Conservation (phyloP, 2,329 filamentous ascomycete species). For the Drechslerella dactyloides region DNA sequence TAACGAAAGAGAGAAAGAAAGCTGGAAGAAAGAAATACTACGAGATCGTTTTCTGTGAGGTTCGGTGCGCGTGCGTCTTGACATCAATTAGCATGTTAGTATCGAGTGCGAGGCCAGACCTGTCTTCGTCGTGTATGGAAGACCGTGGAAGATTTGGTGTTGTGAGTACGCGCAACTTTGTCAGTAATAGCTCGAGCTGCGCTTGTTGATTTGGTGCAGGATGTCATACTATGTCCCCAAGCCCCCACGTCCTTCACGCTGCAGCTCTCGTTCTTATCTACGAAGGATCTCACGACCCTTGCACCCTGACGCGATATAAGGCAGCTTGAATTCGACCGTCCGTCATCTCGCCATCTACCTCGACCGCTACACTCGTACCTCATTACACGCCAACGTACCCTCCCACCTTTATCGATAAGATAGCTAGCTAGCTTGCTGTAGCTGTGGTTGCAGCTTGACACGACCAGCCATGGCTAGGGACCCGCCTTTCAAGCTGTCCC, state of each 20-base stretch:
- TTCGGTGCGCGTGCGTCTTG: not conserved
- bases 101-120: not conserved
- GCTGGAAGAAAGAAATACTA: slow-evolving; percentile 41
- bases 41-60: slow-evolving; percentile 11
- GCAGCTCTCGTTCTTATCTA: not conserved
- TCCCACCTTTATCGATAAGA: slow-evolving; percentile 43
- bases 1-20: slow-evolving; percentile 27
- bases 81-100: no score
- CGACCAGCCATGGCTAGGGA: slow-evolving; percentile 67
- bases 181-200: not conserved
- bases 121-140: not conserved
- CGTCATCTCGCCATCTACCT: slow-evolving; percentile 6
- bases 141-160: slow-evolving; percentile 3
- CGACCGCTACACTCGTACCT: slow-evolving; percentile 9
- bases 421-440: not conserved
- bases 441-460: slow-evolving; percentile 5
- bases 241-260: not conserved
- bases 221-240: not conserved
- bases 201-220: not conserved
- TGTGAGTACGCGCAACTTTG: not conserved
- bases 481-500: slow-evolving; percentile 80
- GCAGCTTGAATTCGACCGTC: slow-evolving; percentile 6
- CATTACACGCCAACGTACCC: not conserved
- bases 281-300: slow-evolving; percentile 18
- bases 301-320: slow-evolving; percentile 41